Base-by-base conservation (phyloP, 805 yeast species). In the Metschnikowia reukaufii region DNA sequence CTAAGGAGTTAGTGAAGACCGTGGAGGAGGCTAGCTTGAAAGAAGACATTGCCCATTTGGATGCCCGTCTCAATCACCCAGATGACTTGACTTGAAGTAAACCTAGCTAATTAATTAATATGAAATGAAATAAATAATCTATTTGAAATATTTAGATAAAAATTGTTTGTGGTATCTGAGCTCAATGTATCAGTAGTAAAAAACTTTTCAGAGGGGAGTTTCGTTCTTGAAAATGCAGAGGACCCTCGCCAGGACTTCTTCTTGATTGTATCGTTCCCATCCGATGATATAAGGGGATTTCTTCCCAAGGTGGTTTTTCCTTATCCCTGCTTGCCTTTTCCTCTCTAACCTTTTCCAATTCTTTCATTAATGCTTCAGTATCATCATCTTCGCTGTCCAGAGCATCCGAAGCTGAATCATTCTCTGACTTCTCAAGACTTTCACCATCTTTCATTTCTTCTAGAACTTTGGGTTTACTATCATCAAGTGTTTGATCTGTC, bases 1-100 rank as follows among this genome's bases (percentile, higher is more conserved):
- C 97, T 4, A 92, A 91, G 65, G 98, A 92, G 66, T 77, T 92
- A 61, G 98, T 92, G 17, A 91, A 91, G 70, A 88, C 96, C 1
- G 97, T 92, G 4, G 97, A 92, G 64, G 97, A 91, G 63, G 96
- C 96, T 19, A 86, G 91, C 60, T 72, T 91, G 58, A 85, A 85
- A 59, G 91, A 86, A 55, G 96, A 90, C 59, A 86, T 91, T 58
- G 90, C 83, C 4, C 83, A 84, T 54, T 75, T 89, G 55, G 91
- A 89, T 66, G 82, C 88, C 10, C 78, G 86, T 55, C 62, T 83
- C 45, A 67, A 61, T 42, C 73, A 61, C 17, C 62, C 52, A 17
- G 68, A 65, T 41, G 72, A 67, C 37, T 55, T 54, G 52, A 53
- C 56, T 12, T 55, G 40, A 36, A 17, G n/a, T 21, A 10, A 15